Evolutionary conservation across 495 filamentous ascomycete species (phyloP).

Genomic region (Paragyromitra xinjiangensis): DNA sequence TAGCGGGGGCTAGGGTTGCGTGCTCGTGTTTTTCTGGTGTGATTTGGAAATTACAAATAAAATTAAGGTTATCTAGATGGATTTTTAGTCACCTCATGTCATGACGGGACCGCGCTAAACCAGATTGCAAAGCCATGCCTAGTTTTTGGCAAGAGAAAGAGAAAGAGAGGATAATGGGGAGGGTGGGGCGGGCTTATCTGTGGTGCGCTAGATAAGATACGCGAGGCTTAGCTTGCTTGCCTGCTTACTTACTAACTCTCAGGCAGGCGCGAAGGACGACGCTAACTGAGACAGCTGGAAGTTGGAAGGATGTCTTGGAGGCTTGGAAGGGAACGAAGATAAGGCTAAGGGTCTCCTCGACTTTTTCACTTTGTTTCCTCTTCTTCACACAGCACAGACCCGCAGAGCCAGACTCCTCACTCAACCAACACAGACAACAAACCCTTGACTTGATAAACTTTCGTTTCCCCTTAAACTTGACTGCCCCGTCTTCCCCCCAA

Average conservation of each 20-base stretch:
- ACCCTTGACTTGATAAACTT: background rate
- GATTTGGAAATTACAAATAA: conserved; percentile 47
- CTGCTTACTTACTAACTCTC: too few relatives aligned
- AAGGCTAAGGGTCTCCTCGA: conserved; percentile 10
- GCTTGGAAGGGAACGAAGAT: conserved; percentile 2
- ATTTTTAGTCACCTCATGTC: background rate
- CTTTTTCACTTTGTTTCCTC: conserved; percentile 6
- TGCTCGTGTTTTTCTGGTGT: conserved; percentile 16
- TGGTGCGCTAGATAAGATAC: conserved; percentile 45
- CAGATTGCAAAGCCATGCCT: background rate
- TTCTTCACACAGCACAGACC: background rate
- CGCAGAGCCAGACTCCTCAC: background rate
- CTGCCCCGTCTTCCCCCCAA: background rate
- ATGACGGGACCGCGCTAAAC: conserved; percentile 21
- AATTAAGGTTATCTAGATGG: conserved; percentile 42
- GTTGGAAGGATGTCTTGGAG: background rate
- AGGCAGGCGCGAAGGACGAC: too few relatives aligned
- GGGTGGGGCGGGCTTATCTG: conserved; percentile 27
- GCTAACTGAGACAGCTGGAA: background rate
- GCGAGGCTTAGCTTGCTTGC: conserved; percentile 29
- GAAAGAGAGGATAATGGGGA: background rate
- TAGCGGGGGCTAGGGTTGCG: conserved; percentile 10
- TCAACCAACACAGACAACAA: background rate
- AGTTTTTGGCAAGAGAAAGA: too few relatives aligned
- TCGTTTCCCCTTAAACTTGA: background rate